Base-by-base conservation (phyloP, 2,329 filamentous ascomycete species). In the Clarireedia sp. region DNA sequence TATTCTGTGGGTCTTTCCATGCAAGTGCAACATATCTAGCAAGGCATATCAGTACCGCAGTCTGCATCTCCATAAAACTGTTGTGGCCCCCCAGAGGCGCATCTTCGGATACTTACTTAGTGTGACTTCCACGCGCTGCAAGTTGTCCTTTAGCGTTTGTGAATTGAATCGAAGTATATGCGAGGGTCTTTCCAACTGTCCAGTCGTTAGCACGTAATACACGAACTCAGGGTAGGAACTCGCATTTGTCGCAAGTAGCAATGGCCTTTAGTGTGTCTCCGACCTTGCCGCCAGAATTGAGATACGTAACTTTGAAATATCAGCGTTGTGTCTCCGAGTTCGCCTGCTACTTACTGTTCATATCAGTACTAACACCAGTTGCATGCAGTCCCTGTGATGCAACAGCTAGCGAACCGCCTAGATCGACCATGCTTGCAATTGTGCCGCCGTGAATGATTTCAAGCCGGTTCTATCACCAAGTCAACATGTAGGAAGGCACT, bases 361-460 rank as follows among this genome's bases (percentile, higher is more conserved):
- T 66, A 60, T 86, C 82, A 0, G 82, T 86, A 2, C 82, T 82
- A 3, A 86, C 82, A 10, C 82, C 82, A 0, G 82, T 86, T 17
- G 77, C 75, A 62, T 80, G 85, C 1, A 82, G 71, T 0, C 82
- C 82, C 59, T 78, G 82, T 1, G 83, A 85, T 1, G 82, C 82
- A 2, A 86, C 81, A 9, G 82, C 83, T 2, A 86, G 73, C 0
- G 82, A 86, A 14, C 82, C 82, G 10, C 82, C 82, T 0, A 86
- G 72, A 59, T 86, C 83, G 26, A 86, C 84, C 72, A 91, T 84
- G 67, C 83, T 87, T 3, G 88, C 88, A 26, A 92, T 83, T 0
- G 87, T 89, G 3, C 88, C 88, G 17, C 88, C 88, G 64, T 92
- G 88, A 26, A 91, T 78, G 37, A 86, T 90, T 52, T 83, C 79